Conservation (phyloP, 2,329 filamentous ascomycete species). For the Arachnomyces sp. region DNA sequence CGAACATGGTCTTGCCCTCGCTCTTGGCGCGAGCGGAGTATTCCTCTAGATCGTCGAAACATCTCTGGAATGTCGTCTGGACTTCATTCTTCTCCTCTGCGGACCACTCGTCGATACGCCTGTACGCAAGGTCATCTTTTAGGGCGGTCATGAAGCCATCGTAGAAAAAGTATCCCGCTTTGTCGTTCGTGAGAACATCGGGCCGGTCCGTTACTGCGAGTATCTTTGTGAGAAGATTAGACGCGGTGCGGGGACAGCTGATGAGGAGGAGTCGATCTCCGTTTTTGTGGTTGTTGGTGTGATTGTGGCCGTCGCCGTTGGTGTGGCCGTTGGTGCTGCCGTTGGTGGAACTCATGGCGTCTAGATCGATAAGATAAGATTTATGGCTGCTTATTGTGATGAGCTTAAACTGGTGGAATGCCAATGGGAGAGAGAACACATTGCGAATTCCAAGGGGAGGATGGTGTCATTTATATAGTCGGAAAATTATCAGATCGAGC, state of each 20-base stretch:
- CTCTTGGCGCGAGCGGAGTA: constrained; percentile 15
- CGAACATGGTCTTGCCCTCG: constrained; percentile 23
- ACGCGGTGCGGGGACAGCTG: constrained; percentile 25
- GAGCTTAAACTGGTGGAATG: too few species aligned
- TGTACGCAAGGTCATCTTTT: constrained; percentile 12
- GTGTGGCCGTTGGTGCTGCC: too few species aligned
- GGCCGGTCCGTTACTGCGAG: constrained; percentile 24
- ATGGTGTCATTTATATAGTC: too few species aligned
- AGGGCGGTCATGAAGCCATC: constrained; percentile 7
- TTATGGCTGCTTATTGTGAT: too few species aligned
- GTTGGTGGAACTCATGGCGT: too few species aligned
- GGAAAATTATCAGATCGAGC: too few species aligned
- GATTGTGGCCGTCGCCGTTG: too few species aligned
- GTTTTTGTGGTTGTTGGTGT: too few species aligned
- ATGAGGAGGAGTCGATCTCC: constrained; percentile 15
- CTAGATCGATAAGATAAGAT: too few species aligned
- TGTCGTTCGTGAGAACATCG: constrained; percentile 12
- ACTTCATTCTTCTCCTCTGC: constrained; percentile 18
- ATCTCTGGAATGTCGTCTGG: constrained; percentile 18
- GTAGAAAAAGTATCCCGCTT: constrained; percentile 25
- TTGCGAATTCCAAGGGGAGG: too few species aligned
- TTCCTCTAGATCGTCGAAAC: constrained; percentile 21
- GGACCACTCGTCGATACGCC: constrained; percentile 21
- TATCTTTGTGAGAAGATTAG: constrained; percentile 25
- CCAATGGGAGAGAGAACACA: too few species aligned